Percentiles rank a stretch among this genome's conserved stretches.
Conservation (phyloP, 2,329 filamentous ascomycete species). For the Fusarium dimerum region DNA sequence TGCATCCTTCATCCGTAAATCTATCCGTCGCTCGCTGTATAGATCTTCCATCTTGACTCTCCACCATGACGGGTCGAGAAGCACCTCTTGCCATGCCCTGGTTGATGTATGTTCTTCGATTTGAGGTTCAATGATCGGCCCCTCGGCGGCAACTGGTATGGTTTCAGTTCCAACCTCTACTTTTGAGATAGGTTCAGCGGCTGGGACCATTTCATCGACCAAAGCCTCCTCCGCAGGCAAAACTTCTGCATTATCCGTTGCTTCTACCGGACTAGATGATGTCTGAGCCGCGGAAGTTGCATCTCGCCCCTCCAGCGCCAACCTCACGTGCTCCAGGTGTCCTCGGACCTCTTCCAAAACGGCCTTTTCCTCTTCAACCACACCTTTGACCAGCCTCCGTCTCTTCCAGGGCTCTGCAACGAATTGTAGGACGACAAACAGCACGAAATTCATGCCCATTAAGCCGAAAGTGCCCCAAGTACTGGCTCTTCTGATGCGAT, state of each 20-base stretch:
- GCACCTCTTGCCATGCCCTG: constrained; percentile 44
- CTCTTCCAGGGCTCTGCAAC: constrained; percentile 92
- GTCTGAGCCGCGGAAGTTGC: constrained; percentile 16
- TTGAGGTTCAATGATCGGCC: constrained; percentile 8
- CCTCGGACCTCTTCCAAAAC: constrained; percentile 50
- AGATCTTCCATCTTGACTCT: constrained; percentile 56
- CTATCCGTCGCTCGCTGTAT: constrained; percentile 64
- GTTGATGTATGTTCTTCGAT: background rate
- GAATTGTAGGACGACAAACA: constrained; percentile 85
- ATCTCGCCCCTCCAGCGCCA: constrained; percentile 29
- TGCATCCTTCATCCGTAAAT: constrained; percentile 67
- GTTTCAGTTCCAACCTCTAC: constrained; percentile 4
- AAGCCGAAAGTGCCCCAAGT: constrained; percentile 98
- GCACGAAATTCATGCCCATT: constrained; percentile 92
- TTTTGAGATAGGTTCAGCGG: background rate
- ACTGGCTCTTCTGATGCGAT: constrained; percentile 92
- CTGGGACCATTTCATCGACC: constrained; percentile 8
- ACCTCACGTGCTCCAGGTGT: constrained; percentile 41
- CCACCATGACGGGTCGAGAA: constrained; percentile 47
- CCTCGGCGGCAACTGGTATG: constrained; percentile 2
- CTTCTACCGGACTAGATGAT: constrained; percentile 12
- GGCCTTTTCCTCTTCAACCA: constrained; percentile 75
- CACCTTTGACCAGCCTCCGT: constrained; percentile 75
- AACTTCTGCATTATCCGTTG: constrained; percentile 4
- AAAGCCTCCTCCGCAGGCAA: constrained; percentile 3